These are phyloP conservation scores for Coemansia sp. DNA, from an alignment of 192 early-diverging fungal species.

Conservation along the genomic window DNA sequence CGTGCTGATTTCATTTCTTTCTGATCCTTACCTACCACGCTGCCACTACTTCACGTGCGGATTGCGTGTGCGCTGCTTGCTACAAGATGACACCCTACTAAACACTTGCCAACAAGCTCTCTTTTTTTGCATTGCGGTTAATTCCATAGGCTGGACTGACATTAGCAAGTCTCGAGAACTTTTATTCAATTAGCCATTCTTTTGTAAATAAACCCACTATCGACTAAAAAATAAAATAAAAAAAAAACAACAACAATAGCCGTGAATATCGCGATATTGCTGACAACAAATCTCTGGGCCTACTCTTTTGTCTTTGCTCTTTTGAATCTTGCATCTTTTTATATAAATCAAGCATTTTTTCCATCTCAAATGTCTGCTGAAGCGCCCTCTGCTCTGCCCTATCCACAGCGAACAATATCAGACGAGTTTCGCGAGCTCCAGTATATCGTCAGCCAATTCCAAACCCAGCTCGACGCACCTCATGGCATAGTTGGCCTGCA, in stretches of 20 bases:
- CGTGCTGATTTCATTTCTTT: conserved; percentile 1
- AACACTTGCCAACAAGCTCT: no score
- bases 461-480: conserved; percentile 30
- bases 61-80: neutral
- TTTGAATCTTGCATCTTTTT: neutral
- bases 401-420: conserved; percentile 35
- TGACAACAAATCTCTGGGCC: no score
- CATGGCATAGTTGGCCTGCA: conserved; percentile 41
- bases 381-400: conserved; percentile 3
- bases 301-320: conserved; percentile 1
- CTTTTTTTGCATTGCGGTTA: no score
- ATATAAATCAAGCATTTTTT: neutral
- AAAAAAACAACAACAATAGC: no score
- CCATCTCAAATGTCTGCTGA: conserved; percentile 8
- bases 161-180: no score
- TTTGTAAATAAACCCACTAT: no score
- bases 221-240: no score
- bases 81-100: neutral
- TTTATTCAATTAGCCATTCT: no score
- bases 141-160: no score
- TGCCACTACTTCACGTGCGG: no score
- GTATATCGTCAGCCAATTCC: conserved; percentile 31
- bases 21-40: conserved; percentile 5
- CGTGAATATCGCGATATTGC: no score
- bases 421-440: conserved; percentile 51